Evolutionary conservation across 192 early-diverging fungal genomes (phyloP), one percentile per base, ranked within the genome.

Genomic region (Phlyctochytrium arcticum): DNA sequence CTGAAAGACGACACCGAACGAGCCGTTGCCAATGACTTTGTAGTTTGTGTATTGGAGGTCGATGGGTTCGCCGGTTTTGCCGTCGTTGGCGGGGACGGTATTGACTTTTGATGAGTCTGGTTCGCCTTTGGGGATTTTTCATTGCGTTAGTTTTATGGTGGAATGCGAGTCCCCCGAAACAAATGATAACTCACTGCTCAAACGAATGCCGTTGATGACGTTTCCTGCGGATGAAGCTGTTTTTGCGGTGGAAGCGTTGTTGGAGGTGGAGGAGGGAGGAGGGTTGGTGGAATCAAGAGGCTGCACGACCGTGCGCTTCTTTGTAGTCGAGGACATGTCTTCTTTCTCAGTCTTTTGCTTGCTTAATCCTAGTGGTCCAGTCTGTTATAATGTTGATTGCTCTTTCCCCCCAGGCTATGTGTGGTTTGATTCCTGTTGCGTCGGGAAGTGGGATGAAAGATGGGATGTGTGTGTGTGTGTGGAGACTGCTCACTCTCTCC

Each of bases 1-100:
- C 74, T 96, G 94, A 73, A 89, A 95, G 24, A 99, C 96, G 8
- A 99, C 95, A 37, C 96, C 96, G 77, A 99, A 99, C 12, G 93
- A 95, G 9, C 96, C 96, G 68, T 95, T 98, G 60, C 96, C 96
- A 44, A 98, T 87, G 29, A 96, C 88, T 73, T 93, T 94, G 75
- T 87, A 89, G 67, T 95, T 90, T 29, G 90, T 89, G 71, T 95
- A 99, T 10, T 85, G 79, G 21, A 99, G 85, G 62, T 96, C 90
- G 37, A 87, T 80, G 36, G 90, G 85, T 62, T 92, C 89, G 35
- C 89, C 91, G 12, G 89, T 89, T 65, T 80, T 88, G 64, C 92
- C 94, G 57, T 94, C 91, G 68, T 89, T 90, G 6, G 95, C 95
- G 53, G 82, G 78, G 21, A 94, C 79, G 23, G 68, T 78, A 31